Conservation (phyloP, 805 yeast species). For the Candida silvatica region DNA sequence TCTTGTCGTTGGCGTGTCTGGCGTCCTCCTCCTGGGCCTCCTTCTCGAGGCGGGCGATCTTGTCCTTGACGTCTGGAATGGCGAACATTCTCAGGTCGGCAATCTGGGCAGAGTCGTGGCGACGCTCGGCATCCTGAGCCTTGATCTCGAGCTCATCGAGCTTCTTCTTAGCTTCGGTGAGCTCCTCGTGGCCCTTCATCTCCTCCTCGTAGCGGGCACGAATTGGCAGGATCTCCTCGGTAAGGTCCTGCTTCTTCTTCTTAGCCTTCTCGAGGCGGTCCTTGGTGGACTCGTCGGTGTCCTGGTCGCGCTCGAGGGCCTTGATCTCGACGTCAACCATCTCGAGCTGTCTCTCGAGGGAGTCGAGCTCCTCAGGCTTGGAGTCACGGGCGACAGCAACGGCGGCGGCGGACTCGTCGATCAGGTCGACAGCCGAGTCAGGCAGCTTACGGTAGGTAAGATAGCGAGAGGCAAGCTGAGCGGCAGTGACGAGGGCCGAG, state of each 20-base stretch:
- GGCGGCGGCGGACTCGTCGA: slow-evolving; percentile 93
- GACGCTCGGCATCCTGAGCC: slow-evolving; percentile 95
- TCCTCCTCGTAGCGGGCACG: slow-evolving; percentile 82
- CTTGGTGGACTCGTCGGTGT: slow-evolving; percentile 71
- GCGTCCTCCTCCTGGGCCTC: slow-evolving; percentile 71
- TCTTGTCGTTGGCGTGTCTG: slow-evolving; percentile 46
- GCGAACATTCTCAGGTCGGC: slow-evolving; percentile 97
- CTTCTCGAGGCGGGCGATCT: slow-evolving; percentile 67
- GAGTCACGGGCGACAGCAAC: slow-evolving; percentile 98
- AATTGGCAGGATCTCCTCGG: slow-evolving; percentile 78
- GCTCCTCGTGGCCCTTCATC: slow-evolving; percentile 83
- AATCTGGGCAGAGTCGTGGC: slow-evolving; percentile 88
- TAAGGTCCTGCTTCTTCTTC: slow-evolving; percentile 71
- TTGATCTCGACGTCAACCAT: slow-evolving; percentile 91
- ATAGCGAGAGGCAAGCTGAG: slow-evolving; percentile 89
- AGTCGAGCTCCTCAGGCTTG: slow-evolving; percentile 93
- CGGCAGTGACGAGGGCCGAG: slow-evolving; percentile 88
- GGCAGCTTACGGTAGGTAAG: slow-evolving; percentile 93
- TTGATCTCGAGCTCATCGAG: slow-evolving; percentile 88
- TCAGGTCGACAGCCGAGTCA: slow-evolving; percentile 92
- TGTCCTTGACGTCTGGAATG: slow-evolving; percentile 80
- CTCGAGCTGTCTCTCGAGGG: slow-evolving; percentile 85
- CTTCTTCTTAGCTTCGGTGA: slow-evolving; percentile 81
- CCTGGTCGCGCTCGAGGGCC: slow-evolving; percentile 93
- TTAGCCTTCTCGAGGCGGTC: slow-evolving; percentile 78